Conservation (phyloP, 83 land plant species). For the Isoetes engelmannii region DNA sequence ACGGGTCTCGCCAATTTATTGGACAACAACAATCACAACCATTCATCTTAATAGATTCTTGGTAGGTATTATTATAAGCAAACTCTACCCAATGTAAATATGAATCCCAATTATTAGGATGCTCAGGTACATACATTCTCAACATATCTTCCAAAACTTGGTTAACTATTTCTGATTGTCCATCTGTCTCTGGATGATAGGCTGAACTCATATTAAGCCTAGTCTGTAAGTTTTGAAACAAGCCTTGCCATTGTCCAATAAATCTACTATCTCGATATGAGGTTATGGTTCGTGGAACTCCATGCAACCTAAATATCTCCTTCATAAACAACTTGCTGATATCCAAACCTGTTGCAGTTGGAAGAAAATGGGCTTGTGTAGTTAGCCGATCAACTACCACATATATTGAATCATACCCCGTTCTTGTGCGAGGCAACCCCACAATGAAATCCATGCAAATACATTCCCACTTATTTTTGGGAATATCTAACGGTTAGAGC, state of each 20-base stretch:
- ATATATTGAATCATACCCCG: background rate
- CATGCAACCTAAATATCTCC: conserved; percentile 1
- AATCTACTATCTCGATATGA: background rate
- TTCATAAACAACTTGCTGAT: background rate
- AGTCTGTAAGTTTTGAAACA: background rate
- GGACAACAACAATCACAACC: no score
- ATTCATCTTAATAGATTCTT: background rate
- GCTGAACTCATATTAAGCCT: conserved; percentile 4
- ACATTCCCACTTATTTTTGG: conserved; percentile 2
- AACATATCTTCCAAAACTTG: conserved; percentile 17
- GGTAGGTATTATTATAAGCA: conserved; percentile 14
- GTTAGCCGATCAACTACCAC: conserved; percentile 4
- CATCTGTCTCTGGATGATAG: conserved; percentile 20
- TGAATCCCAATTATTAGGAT: conserved; percentile 15
- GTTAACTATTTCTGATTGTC: conserved; percentile 18
- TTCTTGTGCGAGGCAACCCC: background rate
- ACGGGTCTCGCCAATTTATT: no score
- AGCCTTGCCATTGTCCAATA: background rate
- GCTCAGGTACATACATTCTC: conserved; percentile 10
- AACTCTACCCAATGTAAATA: conserved; percentile 19
- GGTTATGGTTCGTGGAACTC: conserved; percentile 1
- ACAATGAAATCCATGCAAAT: conserved; percentile 13
- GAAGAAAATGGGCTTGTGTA: conserved; percentile 11
- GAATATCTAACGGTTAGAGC: conserved; percentile 15
- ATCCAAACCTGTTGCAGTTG: background rate